Evolutionary conservation across 345 rosid genomes (phyloP).

Genomic region (Turritis glabra): DNA sequence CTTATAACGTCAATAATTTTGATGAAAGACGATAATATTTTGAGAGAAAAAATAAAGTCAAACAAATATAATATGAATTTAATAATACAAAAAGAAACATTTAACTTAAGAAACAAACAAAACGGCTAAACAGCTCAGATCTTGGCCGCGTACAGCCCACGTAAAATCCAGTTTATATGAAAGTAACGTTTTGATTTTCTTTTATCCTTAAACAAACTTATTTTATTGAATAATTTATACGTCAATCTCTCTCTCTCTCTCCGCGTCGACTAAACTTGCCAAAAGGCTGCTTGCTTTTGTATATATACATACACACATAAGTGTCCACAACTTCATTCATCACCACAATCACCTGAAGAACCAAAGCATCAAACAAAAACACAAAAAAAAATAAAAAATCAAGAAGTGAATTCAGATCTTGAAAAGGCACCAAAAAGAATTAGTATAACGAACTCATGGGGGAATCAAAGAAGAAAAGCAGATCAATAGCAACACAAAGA

Average conservation of each 20-base stretch:
- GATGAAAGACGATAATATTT: background rate
- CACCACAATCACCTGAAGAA: constrained; percentile 20
- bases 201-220: background rate
- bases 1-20: background rate
- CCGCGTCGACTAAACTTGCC: constrained; percentile 32
- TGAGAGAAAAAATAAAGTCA: background rate
- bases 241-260: constrained; percentile 18
- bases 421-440: background rate
- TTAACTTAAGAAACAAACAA: constrained; percentile 12
- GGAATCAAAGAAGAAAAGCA: constrained; percentile 42
- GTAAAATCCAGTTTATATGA: constrained; percentile 1
- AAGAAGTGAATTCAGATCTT: constrained; percentile 8
- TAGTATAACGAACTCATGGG: constrained; percentile 4
- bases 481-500: constrained; percentile 27
- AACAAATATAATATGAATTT: background rate
- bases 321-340: constrained; percentile 25
- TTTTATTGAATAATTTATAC: background rate
- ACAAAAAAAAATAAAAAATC: too few relatives aligned
- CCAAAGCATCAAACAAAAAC: background rate
- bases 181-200: background rate
- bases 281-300: constrained; percentile 9
- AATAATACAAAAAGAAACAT: background rate
- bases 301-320: constrained; percentile 1
- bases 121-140: constrained; percentile 41
- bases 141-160: constrained; percentile 39